Evolutionary conservation across 192 early-diverging fungal genomes (phyloP).

Genomic region (Mycoemilia scoparia): DNA sequence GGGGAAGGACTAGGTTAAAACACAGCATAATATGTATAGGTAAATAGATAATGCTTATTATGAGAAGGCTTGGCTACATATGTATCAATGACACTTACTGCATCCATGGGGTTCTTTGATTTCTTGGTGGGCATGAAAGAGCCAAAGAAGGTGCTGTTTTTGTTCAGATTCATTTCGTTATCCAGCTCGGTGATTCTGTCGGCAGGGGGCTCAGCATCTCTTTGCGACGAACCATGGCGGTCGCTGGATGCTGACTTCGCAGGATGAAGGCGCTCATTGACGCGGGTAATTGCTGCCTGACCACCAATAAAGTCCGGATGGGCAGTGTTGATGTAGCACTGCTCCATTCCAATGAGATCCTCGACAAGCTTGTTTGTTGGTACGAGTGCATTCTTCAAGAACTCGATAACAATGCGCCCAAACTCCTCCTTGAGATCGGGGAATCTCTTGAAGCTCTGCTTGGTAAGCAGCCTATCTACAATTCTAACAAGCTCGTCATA

Average conservation of each 20-base stretch:
- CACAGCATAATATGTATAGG: background rate
- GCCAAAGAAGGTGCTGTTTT: slow-evolving; percentile 82
- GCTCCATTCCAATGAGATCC: slow-evolving; percentile 86
- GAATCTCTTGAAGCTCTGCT: slow-evolving; percentile 91
- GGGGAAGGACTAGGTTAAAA: too few relatives aligned
- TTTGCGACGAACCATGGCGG: slow-evolving; percentile 3
- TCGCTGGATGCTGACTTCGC: slow-evolving; percentile 33
- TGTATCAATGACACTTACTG: too few relatives aligned
- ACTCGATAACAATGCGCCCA: slow-evolving; percentile 81
- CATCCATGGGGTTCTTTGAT: slow-evolving; percentile 54
- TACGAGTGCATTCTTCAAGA: slow-evolving; percentile 73
- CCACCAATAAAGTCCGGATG: slow-evolving; percentile 87
- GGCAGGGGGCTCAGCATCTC: too few relatives aligned
- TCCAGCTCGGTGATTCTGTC: slow-evolving; percentile 33
- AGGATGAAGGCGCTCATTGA: slow-evolving; percentile 67
- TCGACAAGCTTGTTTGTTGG: slow-evolving; percentile 91
- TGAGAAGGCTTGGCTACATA: slow-evolving; percentile 11
- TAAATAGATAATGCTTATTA: background rate
- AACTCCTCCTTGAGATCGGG: slow-evolving; percentile 84
- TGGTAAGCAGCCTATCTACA: slow-evolving; percentile 74
- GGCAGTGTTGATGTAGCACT: slow-evolving; percentile 71
- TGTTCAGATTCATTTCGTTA: slow-evolving; percentile 40
- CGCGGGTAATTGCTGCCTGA: slow-evolving; percentile 83
- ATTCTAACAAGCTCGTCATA: slow-evolving; percentile 98
- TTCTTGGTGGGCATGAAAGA: slow-evolving; percentile 87